Evolutionary conservation across 2,329 filamentous ascomycete genomes (phyloP).

Genomic region (Penicillium sp.): DNA sequence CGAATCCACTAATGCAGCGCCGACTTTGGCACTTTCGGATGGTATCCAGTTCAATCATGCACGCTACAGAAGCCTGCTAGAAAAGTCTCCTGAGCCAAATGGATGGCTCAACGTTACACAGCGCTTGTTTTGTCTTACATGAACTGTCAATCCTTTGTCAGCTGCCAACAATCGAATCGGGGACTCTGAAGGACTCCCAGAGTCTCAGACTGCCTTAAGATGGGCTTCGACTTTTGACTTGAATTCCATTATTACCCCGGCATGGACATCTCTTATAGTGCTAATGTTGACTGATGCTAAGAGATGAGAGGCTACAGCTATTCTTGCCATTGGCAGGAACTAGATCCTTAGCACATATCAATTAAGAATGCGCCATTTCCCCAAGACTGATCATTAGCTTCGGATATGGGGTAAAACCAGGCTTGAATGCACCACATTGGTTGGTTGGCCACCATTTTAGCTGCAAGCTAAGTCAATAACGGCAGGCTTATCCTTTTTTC

Average conservation of each 20-base stretch:
- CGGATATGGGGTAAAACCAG: background rate
- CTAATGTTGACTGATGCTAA: background rate
- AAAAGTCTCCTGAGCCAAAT: background rate
- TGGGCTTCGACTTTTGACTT: no score
- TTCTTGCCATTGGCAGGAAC: background rate
- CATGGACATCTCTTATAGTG: background rate
- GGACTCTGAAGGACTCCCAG: background rate
- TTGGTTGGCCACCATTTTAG: background rate
- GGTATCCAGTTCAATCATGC: background rate
- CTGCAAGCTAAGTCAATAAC: conserved; percentile 1
- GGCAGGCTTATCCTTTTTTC: conserved; percentile 13
- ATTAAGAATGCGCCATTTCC: background rate
- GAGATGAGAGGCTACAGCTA: background rate
- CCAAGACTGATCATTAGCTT: background rate
- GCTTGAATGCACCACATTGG: background rate
- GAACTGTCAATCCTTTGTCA: background rate
- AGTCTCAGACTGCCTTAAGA: background rate
- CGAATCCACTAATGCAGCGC: background rate
- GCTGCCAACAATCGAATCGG: background rate
- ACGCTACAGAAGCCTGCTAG: background rate
- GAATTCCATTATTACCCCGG: background rate
- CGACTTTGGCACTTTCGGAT: background rate
- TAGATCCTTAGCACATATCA: no score
- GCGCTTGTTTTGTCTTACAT: background rate
- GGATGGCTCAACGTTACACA: background rate